Percentiles rank a stretch among this genome's conserved stretches.
Evolutionary conservation across 495 filamentous ascomycete genomes (phyloP).

Genomic region (Apiosordaria backusii): DNA sequence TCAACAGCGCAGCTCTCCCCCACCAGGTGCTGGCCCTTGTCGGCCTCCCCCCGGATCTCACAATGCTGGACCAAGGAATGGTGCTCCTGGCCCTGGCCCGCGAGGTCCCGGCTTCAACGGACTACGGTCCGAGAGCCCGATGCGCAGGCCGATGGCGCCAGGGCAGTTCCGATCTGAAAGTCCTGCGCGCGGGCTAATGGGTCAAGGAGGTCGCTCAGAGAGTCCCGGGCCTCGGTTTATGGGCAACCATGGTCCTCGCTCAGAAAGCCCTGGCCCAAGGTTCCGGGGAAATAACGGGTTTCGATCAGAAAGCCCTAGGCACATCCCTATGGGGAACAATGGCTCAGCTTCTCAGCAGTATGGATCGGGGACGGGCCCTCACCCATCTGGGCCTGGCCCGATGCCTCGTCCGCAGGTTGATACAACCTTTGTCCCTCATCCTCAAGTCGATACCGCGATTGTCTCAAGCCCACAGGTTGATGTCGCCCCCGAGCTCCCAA

Average conservation of each 20-base stretch:
- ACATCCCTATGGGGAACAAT: neutral
- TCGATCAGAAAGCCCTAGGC: neutral
- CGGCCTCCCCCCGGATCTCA: conserved; percentile 5
- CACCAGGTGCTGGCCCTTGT: conserved; percentile 12
- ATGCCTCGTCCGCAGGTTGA: neutral
- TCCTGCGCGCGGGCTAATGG: conserved; percentile 1
- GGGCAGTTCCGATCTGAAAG: conserved; percentile 4
- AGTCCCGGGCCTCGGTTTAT: conserved; percentile 4
- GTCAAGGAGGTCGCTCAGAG: neutral
- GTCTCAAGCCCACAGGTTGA: neutral
- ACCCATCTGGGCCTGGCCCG: too few species aligned
- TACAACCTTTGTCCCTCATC: neutral
- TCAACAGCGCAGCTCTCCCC: neutral
- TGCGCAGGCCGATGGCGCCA: neutral
- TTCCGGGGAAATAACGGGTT: neutral
- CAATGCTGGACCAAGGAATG: neutral
- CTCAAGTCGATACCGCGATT: neutral
- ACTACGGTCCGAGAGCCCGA: conserved; percentile 10
- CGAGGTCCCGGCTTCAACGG: conserved; percentile 5
- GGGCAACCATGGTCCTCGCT: neutral
- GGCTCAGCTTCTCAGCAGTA: neutral
- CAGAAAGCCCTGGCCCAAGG: conserved; percentile 12
- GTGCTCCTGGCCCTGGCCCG: conserved; percentile 8
- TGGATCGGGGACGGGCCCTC: neutral
- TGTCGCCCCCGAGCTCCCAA: neutral